Evolutionary conservation across 2,329 filamentous ascomycete genomes (phyloP).

Genomic region (Nigrospora osmanthi): DNA sequence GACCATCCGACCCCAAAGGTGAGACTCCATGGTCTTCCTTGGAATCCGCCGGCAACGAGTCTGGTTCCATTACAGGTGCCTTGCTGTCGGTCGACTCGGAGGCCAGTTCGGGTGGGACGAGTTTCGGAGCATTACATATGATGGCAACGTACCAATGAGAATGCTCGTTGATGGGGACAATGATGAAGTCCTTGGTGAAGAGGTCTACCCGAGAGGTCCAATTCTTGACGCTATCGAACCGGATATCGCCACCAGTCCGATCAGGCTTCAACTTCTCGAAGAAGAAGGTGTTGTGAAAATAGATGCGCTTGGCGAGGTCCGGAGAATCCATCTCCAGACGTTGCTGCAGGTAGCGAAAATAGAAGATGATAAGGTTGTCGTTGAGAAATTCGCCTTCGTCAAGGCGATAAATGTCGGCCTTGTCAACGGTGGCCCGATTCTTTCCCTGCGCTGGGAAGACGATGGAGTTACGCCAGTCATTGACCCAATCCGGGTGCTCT

Average conservation of each 20-base stretch:
- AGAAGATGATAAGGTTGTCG: slow-evolving; percentile 87
- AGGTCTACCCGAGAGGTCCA: slow-evolving; percentile 87
- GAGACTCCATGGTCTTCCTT: background rate
- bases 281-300: slow-evolving; percentile 92
- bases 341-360: slow-evolving; percentile 66
- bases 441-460: slow-evolving; percentile 52
- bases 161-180: slow-evolving; percentile 85
- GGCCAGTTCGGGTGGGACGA: slow-evolving; percentile 28
- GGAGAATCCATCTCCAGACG: slow-evolving; percentile 46
- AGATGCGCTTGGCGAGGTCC: slow-evolving; percentile 55
- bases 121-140: slow-evolving; percentile 75
- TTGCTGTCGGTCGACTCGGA: slow-evolving; percentile 9
- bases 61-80: background rate
- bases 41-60: background rate
- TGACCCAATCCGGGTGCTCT: slow-evolving; percentile 41
- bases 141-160: slow-evolving; percentile 93
- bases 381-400: slow-evolving; percentile 85
- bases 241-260: slow-evolving; percentile 51
- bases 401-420: slow-evolving; percentile 66
- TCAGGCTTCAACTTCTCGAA: slow-evolving; percentile 66
- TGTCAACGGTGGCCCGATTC: slow-evolving; percentile 58
- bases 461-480: slow-evolving; percentile 49
- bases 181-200: slow-evolving; percentile 77
- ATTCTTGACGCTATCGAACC: slow-evolving; percentile 75
- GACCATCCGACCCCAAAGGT: background rate